A percentile compares a stretch with the other conserved stretches of the same genome.
Evolutionary conservation across 2,329 filamentous ascomycete species (phyloP).

Genomic region (Trichoderma guizhouense): DNA sequence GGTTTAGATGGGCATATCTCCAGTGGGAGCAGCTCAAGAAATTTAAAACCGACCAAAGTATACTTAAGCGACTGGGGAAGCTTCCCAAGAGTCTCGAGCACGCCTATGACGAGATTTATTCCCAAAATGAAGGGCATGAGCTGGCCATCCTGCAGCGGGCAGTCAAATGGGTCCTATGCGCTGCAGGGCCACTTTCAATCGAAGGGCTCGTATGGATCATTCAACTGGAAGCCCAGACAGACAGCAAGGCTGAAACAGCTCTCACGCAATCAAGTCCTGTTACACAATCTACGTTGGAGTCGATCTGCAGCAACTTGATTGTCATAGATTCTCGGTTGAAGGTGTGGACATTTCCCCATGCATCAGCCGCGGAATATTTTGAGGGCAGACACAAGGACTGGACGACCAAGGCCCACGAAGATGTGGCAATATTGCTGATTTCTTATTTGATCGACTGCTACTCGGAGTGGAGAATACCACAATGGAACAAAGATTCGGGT

Average conservation of each 20-base stretch:
- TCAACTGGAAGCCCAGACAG: not conserved
- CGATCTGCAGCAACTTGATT: not conserved
- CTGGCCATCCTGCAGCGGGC: not conserved
- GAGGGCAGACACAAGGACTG: not conserved
- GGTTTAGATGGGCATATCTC: not conserved
- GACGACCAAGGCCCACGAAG: not conserved
- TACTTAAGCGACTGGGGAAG: not conserved
- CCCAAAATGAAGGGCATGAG: not conserved
- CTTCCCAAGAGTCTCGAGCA: not conserved
- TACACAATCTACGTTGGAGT: not conserved
- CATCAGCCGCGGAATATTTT: not conserved
- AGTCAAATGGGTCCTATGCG: not conserved
- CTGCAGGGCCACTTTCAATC: not conserved
- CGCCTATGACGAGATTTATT: not conserved
- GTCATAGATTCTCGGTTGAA: not conserved
- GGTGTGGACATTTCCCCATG: not conserved
- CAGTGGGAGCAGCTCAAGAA: not conserved
- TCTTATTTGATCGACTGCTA: not conserved
- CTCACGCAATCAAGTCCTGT: not conserved
- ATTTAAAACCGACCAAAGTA: not conserved
- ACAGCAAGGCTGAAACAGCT: not conserved
- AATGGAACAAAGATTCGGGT: not conserved
- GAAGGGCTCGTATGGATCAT: not conserved
- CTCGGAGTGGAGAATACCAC: not conserved
- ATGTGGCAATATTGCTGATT: not conserved